A percentile compares a stretch with the other conserved stretches of the same genome.
These are phyloP conservation scores for Phyllosticta citriasiana DNA, from an alignment of 2,329 filamentous ascomycete species.

Conservation along the genomic window DNA sequence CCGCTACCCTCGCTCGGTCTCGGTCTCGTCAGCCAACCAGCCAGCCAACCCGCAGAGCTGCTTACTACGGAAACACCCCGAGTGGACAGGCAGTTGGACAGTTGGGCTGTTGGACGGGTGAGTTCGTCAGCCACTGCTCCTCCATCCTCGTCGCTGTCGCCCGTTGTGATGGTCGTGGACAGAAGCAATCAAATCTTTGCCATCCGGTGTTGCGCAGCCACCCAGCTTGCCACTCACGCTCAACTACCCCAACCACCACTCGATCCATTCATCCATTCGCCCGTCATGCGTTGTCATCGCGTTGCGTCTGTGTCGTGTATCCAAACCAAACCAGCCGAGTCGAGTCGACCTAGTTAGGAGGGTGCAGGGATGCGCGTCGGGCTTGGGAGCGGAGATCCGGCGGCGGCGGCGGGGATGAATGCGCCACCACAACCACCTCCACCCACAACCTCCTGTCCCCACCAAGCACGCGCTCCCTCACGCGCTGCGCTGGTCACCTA, in stretches of 20 bases:
- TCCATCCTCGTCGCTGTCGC: no score
- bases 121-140: no score
- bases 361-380: neutral
- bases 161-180: neutral
- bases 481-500: no score
- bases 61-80: neutral
- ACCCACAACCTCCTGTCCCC: neutral
- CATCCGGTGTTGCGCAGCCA: neutral
- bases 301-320: neutral
- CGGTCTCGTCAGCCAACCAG: neutral
- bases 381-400: neutral
- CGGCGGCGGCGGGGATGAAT: neutral
- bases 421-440: neutral
- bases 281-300: neutral
- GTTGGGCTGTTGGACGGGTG: no score
- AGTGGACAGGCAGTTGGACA: neutral
- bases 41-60: neutral
- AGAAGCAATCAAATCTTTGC: neutral
- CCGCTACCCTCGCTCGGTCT: neutral
- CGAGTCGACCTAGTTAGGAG: neutral
- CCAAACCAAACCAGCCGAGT: neutral
- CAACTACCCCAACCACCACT: neutral
- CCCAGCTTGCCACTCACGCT: neutral
- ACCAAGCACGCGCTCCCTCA: neutral
- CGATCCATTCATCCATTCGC: neutral